Evolutionary conservation across 768 basidiomycete genomes (phyloP).

Genomic region (Coprinellus aureogranulatus): DNA sequence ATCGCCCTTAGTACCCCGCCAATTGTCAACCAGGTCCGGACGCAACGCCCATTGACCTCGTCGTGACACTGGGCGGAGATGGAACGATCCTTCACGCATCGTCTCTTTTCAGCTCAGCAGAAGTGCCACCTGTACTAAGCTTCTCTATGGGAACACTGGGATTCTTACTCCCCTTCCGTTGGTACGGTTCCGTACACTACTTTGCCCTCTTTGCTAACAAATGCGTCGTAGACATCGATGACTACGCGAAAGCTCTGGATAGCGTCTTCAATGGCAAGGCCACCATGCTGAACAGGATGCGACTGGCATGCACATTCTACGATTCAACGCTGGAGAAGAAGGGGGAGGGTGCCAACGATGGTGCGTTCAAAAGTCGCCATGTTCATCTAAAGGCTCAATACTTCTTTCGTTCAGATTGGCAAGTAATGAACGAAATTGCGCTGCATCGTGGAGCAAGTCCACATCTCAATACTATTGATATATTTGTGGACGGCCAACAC

Average conservation of each 20-base stretch:
- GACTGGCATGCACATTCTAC: constrained; percentile 78
- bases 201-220: not conserved
- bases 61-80: constrained; percentile 91
- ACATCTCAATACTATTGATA: constrained; percentile 90
- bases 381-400: not conserved
- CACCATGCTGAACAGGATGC: constrained; percentile 85
- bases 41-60: constrained; percentile 72
- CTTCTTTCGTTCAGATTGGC: constrained; percentile 61
- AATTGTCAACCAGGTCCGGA: constrained; percentile 34
- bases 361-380: constrained; percentile 31
- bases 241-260: constrained; percentile 76
- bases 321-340: constrained; percentile 58
- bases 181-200: constrained; percentile 30
- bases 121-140: constrained; percentile 88
- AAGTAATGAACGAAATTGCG: constrained; percentile 96
- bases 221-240: constrained; percentile 72
- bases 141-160: constrained; percentile 94
- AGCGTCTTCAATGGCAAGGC: constrained; percentile 78
- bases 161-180: constrained; percentile 91
- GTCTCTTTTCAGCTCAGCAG: constrained; percentile 84
- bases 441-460: constrained; percentile 89
- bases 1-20: no score
- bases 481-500: constrained; percentile 91
- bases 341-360: constrained; percentile 47
- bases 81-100: constrained; percentile 94